These are phyloP conservation scores for Pyrenophora teres DNA, from an alignment of 2,329 filamentous ascomycete species.

Conservation along the genomic window DNA sequence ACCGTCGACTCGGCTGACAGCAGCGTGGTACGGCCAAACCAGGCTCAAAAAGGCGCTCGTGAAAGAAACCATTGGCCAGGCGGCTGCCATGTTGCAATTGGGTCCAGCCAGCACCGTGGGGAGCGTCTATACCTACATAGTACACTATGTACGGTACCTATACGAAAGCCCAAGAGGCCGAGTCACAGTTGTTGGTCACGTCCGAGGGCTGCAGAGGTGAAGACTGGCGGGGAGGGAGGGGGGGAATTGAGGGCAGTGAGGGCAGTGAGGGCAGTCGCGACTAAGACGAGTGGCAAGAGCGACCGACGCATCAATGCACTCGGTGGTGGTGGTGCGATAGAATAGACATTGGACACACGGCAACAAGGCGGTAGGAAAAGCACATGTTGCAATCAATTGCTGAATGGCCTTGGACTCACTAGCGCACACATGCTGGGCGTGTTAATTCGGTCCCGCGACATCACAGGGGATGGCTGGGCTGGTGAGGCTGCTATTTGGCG, in stretches of 20 bases:
- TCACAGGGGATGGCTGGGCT: constrained; percentile 23
- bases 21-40: constrained; percentile 26
- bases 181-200: no score
- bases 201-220: no score
- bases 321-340: no score
- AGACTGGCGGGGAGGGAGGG: not conserved
- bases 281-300: not conserved
- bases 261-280: no score
- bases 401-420: constrained; percentile 12
- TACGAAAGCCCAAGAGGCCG: no score
- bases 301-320: no score
- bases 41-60: constrained; percentile 19
- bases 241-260: not conserved
- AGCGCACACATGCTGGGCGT: constrained; percentile 14
- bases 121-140: not conserved
- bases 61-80: constrained; percentile 31
- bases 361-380: constrained; percentile 3
- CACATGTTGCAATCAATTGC: constrained; percentile 2
- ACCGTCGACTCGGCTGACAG: constrained; percentile 23
- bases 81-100: constrained; percentile 36
- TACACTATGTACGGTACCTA: no score
- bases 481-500: constrained; percentile 17
- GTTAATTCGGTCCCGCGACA: constrained; percentile 17
- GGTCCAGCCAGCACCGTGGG: constrained; percentile 13
- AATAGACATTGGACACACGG: not conserved